Evolutionary conservation across 2,329 filamentous ascomycete species (phyloP), one percentile per base, ranked within the genome.

Genomic region (Nothomitra cinnamomea): DNA sequence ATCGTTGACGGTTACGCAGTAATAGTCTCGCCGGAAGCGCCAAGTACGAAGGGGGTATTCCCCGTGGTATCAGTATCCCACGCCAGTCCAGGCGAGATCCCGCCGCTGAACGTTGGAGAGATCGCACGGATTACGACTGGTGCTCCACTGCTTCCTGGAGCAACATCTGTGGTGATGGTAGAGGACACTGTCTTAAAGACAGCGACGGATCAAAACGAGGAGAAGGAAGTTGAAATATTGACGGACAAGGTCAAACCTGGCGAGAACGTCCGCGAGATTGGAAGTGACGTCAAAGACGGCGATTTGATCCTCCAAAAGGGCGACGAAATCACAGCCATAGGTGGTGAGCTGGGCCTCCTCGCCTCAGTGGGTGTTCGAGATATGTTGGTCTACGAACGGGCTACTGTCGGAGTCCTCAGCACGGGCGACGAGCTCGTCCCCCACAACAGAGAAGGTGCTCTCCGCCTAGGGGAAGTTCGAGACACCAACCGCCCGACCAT

Each of bases 1-100:
- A 96, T 95, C 41, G 92, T 98, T 0, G 92, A 98, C 65, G 92
- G 92, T 1, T 98, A 98, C 63, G 92, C 92, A 1, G 78, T 94
- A 0, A 80, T 89, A 38, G 82, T 79, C 4, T 75, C 76, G 53
- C 69, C 70, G 28, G 72, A 79, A 41, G 79, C 76, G 1, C 64
- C 64, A 0, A 79, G 76, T 50, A 77, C 86, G 50, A 86, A 83
- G 60, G 89, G 90, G 0, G 69, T 82, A 0, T 96, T 92, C 62
- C 88, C 90, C 0, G 90, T 98, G 13, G 81, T 83, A 0, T 83
- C 85, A 0, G 75, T 96, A 12, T 94, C 88, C 0, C 88, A 95
- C 64, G 92, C 92, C 10, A 78, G 87, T 15, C 79, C 87, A 0
- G 78, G 82, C 0, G 78, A 84, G 28, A 76, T 77, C 13, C 71